phyloP scores from a whole-genome alignment of 371 early-diverging fungal genomes.

The Rhizomucor miehei region DNA sequence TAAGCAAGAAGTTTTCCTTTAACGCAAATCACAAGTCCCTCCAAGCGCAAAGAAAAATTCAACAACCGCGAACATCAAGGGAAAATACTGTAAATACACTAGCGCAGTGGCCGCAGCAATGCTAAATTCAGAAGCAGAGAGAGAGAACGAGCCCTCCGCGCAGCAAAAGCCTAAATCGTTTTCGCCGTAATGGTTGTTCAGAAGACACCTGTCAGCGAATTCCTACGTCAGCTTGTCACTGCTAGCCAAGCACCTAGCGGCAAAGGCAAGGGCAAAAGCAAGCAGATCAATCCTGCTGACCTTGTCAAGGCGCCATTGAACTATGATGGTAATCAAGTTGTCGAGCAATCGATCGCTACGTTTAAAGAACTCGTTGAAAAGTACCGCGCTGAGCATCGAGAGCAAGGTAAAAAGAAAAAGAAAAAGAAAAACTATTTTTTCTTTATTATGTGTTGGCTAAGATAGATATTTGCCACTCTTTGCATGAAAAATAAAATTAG shows the following conservation, averaged over 20 bases:
- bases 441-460: background rate
- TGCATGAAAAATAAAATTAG: no score
- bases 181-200: constrained; percentile 3
- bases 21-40: no score
- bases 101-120: no score
- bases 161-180: no score
- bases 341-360: constrained; percentile 10
- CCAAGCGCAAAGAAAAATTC: no score
- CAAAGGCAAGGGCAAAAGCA: constrained; percentile 10
- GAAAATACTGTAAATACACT: no score
- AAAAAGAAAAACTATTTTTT: no score
- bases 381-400: constrained; percentile 2
- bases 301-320: background rate
- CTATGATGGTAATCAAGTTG: background rate
- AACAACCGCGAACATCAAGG: no score
- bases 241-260: background rate
- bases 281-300: background rate
- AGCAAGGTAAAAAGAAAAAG: background rate
- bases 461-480: background rate
- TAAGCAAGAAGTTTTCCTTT: no score
- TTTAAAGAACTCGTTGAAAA: constrained; percentile 16
- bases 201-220: constrained; percentile 2
- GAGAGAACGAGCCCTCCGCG: no score
- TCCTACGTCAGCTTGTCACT: constrained; percentile 4
- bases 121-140: no score